These are phyloP conservation scores for Carex pumila DNA, from an alignment of 176 grass and related monocot species.

Conservation along the genomic window DNA sequence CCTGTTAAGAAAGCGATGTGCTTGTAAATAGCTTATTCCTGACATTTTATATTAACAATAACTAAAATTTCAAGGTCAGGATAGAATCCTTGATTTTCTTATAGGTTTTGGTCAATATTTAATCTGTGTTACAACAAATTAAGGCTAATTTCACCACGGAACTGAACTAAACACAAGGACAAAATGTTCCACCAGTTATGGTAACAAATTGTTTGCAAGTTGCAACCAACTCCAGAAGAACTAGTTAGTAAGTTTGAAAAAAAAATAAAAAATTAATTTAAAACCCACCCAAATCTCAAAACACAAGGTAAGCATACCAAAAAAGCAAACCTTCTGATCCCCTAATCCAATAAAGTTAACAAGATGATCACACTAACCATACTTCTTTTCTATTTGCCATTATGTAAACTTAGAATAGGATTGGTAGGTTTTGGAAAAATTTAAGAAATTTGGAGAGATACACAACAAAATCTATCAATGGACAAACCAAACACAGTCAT, in stretches of 20 bases:
- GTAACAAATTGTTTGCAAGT: neutral
- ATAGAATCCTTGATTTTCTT: neutral
- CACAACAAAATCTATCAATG: neutral
- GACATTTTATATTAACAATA: neutral
- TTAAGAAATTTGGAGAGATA: neutral
- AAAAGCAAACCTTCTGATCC: neutral
- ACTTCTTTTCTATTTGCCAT: neutral
- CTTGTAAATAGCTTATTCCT: neutral
- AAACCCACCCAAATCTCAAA: neutral
- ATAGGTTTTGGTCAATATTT: neutral
- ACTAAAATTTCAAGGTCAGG: neutral
- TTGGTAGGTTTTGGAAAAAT: neutral
- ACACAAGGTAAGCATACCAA: neutral
- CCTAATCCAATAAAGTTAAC: neutral
- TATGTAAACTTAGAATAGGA: neutral
- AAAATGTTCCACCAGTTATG: neutral
- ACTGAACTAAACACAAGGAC: neutral
- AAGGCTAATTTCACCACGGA: neutral
- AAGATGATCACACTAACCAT: neutral
- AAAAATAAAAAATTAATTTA: neutral
- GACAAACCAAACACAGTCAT: neutral
- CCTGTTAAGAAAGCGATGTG: conserved; percentile 27
- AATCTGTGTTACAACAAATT: neutral
- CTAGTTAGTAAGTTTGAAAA: neutral
- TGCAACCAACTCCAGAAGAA: neutral